Evolutionary conservation across 2,329 filamentous ascomycete species (phyloP).

Genomic region (Aspergillus pseudotamarii): DNA sequence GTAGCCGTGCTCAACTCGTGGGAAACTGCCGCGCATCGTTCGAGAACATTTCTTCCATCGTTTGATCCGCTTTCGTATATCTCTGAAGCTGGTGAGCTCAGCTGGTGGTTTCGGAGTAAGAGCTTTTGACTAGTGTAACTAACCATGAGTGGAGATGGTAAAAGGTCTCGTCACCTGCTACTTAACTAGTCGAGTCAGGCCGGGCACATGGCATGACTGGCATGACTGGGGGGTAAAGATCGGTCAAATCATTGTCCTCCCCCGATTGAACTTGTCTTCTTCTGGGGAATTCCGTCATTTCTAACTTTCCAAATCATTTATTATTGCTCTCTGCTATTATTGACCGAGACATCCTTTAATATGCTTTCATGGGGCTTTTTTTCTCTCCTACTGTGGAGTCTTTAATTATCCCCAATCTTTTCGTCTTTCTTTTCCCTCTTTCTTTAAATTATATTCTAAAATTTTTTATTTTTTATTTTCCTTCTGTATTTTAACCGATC

Average conservation of each 20-base stretch:
- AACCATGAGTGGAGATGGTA: neutral
- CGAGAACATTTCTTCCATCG: neutral
- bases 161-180: neutral
- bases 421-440: too few species aligned
- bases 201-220: neutral
- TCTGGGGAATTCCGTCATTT: neutral
- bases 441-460: too few species aligned
- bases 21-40: neutral
- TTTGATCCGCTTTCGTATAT: neutral
- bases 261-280: neutral
- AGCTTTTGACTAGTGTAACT: neutral
- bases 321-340: neutral
- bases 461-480: too few species aligned
- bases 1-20: constrained; percentile 1
- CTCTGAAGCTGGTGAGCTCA: neutral
- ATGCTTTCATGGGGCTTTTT: neutral
- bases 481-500: neutral
- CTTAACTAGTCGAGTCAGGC: neutral
- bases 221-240: neutral
- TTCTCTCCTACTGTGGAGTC: neutral
- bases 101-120: neutral
- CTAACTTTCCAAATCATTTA: neutral
- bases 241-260: neutral
- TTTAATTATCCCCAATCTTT: too few species aligned
- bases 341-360: neutral